Conservation (phyloP, 2,329 filamentous ascomycete genomes). For the Monosporascus sp. region DNA sequence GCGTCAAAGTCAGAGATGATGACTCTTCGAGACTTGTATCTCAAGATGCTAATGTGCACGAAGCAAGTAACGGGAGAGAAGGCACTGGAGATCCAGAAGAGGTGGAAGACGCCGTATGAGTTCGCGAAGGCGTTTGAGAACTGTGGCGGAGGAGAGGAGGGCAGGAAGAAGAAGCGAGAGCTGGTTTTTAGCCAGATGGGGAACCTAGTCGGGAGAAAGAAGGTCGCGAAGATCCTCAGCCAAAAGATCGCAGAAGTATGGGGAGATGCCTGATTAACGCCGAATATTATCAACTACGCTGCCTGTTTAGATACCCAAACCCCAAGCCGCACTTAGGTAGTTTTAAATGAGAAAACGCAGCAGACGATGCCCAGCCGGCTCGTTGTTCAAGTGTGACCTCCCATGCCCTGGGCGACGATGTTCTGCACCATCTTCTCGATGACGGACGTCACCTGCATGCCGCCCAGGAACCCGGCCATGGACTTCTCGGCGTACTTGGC, state of each 20-base stretch:
- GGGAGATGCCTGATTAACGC: conserved; percentile 42
- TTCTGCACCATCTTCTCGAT: conserved; percentile 69
- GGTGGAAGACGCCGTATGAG: conserved; percentile 70
- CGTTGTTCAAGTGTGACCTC: conserved; percentile 13
- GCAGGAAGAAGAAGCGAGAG: conserved; percentile 52
- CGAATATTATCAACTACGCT: too few relatives aligned
- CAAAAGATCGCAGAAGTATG: conserved; percentile 69
- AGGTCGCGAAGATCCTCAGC: conserved; percentile 61
- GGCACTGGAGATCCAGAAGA: conserved; percentile 71
- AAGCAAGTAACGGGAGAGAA: conserved; percentile 72
- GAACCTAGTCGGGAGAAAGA: conserved; percentile 61
- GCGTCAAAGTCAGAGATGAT: conserved; percentile 72
- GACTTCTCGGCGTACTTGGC: conserved; percentile 88
- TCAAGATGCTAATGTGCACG: conserved; percentile 85
- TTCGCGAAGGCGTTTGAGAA: conserved; percentile 66
- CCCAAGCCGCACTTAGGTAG: too few relatives aligned
- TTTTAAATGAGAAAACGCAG: too few relatives aligned
- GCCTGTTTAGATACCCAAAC: background rate
- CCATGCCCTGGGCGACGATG: conserved; percentile 67
- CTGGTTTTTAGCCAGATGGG: conserved; percentile 56
- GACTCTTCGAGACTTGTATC: conserved; percentile 67
- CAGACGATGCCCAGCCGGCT: too few relatives aligned
- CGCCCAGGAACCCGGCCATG: conserved; percentile 70
- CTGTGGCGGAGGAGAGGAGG: conserved; percentile 44
- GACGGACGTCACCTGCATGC: conserved; percentile 48